Conservation (phyloP, 1,139 yeast species). For the Saccharomyces hybrid region DNA sequence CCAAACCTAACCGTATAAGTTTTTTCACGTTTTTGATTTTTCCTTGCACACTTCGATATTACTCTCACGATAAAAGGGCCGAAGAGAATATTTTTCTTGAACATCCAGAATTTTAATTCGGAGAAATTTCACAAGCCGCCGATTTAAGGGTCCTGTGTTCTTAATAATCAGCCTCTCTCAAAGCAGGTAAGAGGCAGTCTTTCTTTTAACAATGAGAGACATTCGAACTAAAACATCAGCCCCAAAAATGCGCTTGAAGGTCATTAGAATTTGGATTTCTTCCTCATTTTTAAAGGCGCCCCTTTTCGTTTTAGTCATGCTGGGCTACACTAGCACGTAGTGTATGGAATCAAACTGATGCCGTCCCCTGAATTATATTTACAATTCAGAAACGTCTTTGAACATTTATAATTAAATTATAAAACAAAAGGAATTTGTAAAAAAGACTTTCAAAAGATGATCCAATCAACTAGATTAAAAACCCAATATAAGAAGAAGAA, state of each 20-base stretch:
- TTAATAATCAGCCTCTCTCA: neutral
- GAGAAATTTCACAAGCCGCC: neutral
- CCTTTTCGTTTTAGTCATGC: neutral
- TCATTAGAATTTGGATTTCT: neutral
- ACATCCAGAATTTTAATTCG: neutral
- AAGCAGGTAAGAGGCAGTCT: neutral
- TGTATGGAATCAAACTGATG: neutral
- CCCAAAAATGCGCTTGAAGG: neutral
- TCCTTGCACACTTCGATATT: neutral
- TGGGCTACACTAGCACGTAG: neutral
- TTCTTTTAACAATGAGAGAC: neutral
- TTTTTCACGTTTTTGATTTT: too few species aligned
- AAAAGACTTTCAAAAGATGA: neutral
- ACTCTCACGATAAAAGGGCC: neutral
- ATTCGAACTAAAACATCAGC: neutral
- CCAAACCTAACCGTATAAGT: too few species aligned
- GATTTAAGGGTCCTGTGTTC: neutral
- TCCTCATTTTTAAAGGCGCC: neutral
- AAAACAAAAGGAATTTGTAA: neutral
- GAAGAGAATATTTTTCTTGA: neutral
- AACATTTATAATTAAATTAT: neutral
- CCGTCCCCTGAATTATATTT: neutral
- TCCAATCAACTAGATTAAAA: neutral
- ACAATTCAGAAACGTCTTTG: neutral
- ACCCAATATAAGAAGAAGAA: conserved; percentile 10